Percentiles rank a stretch among this genome's conserved stretches.
Conservation (phyloP, 192 early-diverging fungal species). For the Haplosporangium gracile region DNA sequence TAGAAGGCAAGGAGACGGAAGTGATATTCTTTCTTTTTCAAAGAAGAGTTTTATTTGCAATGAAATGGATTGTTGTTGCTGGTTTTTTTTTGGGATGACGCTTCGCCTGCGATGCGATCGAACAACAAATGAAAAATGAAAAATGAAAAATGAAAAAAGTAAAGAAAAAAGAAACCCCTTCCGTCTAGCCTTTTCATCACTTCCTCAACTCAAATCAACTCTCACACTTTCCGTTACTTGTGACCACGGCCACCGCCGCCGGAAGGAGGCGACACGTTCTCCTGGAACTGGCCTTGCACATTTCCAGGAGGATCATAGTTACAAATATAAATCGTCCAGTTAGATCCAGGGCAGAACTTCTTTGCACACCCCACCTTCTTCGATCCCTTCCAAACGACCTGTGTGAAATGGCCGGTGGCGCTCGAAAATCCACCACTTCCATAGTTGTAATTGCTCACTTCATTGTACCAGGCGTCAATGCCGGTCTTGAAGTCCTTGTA, state of each 20-base stretch:
- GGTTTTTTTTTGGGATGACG: too few relatives aligned
- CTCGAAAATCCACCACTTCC: constrained; percentile 41
- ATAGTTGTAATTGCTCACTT: constrained; percentile 51
- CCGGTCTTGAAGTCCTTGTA: constrained; percentile 37
- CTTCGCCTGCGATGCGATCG: too few relatives aligned
- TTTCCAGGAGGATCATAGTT: constrained; percentile 56
- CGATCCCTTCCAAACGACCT: constrained; percentile 43
- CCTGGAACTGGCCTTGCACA: constrained; percentile 12
- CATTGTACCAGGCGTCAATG: constrained; percentile 57
- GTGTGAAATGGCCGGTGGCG: constrained; percentile 60
- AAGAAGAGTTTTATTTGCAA: too few relatives aligned
- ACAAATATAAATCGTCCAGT: constrained; percentile 52
- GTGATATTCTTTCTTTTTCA: too few relatives aligned
- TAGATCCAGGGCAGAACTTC: constrained; percentile 27
- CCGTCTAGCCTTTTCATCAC: neutral
- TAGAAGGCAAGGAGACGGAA: too few relatives aligned
- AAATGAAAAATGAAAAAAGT: neutral
- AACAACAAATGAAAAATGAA: neutral
- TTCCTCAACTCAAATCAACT: too few relatives aligned
- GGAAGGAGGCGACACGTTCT: constrained; percentile 42
- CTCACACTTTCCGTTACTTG: neutral
- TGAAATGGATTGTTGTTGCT: too few relatives aligned
- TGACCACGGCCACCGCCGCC: too few relatives aligned
- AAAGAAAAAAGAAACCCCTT: neutral
- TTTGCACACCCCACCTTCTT: constrained; percentile 31